Percentiles rank a stretch among this genome's conserved stretches.
Conservation (phyloP, 129 eudicot genomes). For the Helianthus annuus region HanXRQr2.0-SUNRISE NC_035447.2:124111977-124112476, state of each 20-base stretch:
- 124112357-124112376: slow-evolving; percentile 38
- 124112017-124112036: slow-evolving; percentile 46
- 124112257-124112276: slow-evolving; percentile 59
- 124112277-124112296: slow-evolving; percentile 32
- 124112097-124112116: slow-evolving; percentile 63
- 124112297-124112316: slow-evolving; percentile 52
- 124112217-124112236: slow-evolving; percentile 55
- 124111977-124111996: slow-evolving; percentile 59
- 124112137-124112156: slow-evolving; percentile 49
- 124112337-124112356: slow-evolving; percentile 42
- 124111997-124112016: slow-evolving; percentile 41
- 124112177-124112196: too few relatives aligned
- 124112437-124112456: not conserved
- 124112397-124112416: slow-evolving; percentile 8
- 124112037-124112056: slow-evolving; percentile 55
- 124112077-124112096: slow-evolving; percentile 39
- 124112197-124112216: slow-evolving; percentile 46
- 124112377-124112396: slow-evolving; percentile 49
- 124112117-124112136: slow-evolving; percentile 47
- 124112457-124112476: not conserved
- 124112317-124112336: slow-evolving; percentile 67
- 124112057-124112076: slow-evolving; percentile 43
- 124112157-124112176: slow-evolving; percentile 60
- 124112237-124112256: slow-evolving; percentile 51
- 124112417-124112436: too few relatives aligned